phyloP scores from a whole-genome alignment of 164 flowering plant species.

The Magnolia sinica region DNA sequence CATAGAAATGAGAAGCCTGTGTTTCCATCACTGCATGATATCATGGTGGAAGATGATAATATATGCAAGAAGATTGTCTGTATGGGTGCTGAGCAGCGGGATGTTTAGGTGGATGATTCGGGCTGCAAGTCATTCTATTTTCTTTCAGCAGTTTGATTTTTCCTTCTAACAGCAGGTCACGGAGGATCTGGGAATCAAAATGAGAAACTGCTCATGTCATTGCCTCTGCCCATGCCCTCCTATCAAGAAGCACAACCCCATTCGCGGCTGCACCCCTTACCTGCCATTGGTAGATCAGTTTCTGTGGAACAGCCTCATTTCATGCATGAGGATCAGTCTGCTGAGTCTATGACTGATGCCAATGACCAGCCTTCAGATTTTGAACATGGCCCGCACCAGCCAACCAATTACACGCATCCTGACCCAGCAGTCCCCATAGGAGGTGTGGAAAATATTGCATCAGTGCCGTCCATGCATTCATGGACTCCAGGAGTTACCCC shows the following conservation, averaged over 20 bases:
- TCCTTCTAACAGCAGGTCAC: conserved; percentile 37
- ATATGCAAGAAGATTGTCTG: background rate
- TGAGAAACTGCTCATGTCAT: conserved; percentile 24
- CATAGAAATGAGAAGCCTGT: background rate
- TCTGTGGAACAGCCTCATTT: conserved; percentile 36
- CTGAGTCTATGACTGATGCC: conserved; percentile 32
- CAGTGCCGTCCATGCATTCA: conserved; percentile 41
- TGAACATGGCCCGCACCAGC: conserved; percentile 39
- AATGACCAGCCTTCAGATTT: conserved; percentile 69
- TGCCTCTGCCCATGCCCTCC: conserved; percentile 29
- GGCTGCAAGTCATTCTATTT: background rate
- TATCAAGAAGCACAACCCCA: conserved; percentile 36
- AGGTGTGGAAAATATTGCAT: conserved; percentile 32
- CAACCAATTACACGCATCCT: conserved; percentile 41
- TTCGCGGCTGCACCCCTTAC: conserved; percentile 28
- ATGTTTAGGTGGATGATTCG: conserved; percentile 11
- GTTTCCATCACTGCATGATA: conserved; percentile 7
- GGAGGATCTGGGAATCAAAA: conserved; percentile 32
- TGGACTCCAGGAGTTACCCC: conserved; percentile 54
- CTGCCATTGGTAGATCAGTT: conserved; percentile 33
- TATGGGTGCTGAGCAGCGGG: conserved; percentile 7
- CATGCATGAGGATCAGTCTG: conserved; percentile 34
- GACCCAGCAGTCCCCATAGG: conserved; percentile 37
- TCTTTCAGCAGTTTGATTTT: conserved; percentile 21
- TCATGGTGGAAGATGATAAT: conserved; percentile 8